phyloP scores from a whole-genome alignment of 768 basidiomycete genomes.

The Tubosaeta sp. region DNA sequence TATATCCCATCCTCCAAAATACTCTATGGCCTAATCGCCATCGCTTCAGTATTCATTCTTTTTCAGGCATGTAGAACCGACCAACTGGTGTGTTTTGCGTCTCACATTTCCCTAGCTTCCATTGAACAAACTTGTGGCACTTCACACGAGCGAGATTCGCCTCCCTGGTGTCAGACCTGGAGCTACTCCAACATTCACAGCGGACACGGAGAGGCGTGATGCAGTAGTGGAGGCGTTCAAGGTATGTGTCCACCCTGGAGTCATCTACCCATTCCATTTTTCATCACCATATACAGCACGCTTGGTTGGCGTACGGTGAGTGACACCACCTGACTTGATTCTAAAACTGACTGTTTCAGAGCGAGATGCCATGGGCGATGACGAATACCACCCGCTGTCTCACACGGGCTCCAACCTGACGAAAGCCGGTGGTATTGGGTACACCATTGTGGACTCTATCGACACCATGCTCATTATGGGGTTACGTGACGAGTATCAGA shows the following conservation, averaged over 20 bases:
- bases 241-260: constrained; percentile 39
- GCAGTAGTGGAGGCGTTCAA: constrained; percentile 78
- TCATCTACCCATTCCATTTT: not conserved
- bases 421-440: constrained; percentile 76
- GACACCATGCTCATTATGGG: constrained; percentile 89
- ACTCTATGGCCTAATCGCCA: constrained; percentile 9
- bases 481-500: constrained; percentile 68
- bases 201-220: constrained; percentile 60
- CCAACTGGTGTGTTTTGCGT: not conserved
- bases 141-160: constrained; percentile 1
- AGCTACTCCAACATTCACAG: constrained; percentile 30
- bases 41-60: constrained; percentile 9
- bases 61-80: constrained; percentile 18
- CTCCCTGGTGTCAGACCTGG: constrained; percentile 21
- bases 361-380: constrained; percentile 84
- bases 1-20: not conserved
- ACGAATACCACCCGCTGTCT: constrained; percentile 88
- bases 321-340: constrained; percentile 12
- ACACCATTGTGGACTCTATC: constrained; percentile 82
- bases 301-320: constrained; percentile 81
- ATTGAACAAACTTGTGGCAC: constrained; percentile 1
- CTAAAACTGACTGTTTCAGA: constrained; percentile 43
- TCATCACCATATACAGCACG: constrained; percentile 50
- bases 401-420: constrained; percentile 75
- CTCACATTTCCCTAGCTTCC: constrained; percentile 16